Conservation (phyloP, 2,329 filamentous ascomycete genomes). For the Xylaria polymorpha region DNA sequence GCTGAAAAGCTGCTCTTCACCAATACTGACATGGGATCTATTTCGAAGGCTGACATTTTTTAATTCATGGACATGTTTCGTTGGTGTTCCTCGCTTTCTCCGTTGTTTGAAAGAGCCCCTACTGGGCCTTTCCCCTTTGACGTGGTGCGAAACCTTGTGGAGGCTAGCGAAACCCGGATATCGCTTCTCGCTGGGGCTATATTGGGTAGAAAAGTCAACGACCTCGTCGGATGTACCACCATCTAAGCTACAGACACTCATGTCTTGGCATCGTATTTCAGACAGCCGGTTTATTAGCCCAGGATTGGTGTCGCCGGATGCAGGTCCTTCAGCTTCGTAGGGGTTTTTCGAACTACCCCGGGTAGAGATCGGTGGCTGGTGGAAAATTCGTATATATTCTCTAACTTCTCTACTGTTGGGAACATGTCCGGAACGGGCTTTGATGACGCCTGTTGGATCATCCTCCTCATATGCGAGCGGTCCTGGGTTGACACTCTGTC, state of each 20-base stretch:
- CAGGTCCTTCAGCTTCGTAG: constrained; percentile 11
- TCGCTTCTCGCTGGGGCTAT: constrained; percentile 32
- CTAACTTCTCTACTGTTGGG: constrained; percentile 47
- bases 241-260: constrained; percentile 48
- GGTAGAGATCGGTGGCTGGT: constrained; percentile 45
- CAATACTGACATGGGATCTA: constrained; percentile 66
- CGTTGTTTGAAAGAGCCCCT: constrained; percentile 22
- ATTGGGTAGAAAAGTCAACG: constrained; percentile 45
- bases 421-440: constrained; percentile 34
- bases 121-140: constrained; percentile 18
- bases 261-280: constrained; percentile 34
- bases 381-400: constrained; percentile 48
- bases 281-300: constrained; percentile 23
- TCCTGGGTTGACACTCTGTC: constrained; percentile 22
- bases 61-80: constrained; percentile 41
- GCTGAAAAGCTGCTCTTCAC: constrained; percentile 62
- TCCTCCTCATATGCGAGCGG: constrained; percentile 43
- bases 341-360: constrained; percentile 45
- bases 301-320: constrained; percentile 18
- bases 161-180: constrained; percentile 14
- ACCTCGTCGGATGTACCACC: constrained; percentile 47
- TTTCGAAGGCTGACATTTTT: constrained; percentile 58
- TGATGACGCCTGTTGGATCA: constrained; percentile 34
- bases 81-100: constrained; percentile 22
- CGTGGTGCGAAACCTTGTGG: constrained; percentile 16